Evolutionary conservation across 164 flowering plant genomes (phyloP), one percentile per base, ranked within the genome.

Genomic region (Protea cynaroides): DNA sequence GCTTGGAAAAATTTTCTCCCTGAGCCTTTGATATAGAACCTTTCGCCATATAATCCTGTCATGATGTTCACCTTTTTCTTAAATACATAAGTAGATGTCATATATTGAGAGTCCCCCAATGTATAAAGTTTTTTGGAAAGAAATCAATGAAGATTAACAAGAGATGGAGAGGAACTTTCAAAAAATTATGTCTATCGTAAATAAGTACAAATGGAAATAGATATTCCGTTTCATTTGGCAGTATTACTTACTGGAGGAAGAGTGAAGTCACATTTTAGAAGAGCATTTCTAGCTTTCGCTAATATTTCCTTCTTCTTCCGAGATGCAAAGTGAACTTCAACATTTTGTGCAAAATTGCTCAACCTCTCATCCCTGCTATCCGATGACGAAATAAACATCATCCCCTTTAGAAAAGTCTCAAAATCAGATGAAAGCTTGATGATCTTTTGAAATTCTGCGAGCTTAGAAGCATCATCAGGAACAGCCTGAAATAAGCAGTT

Each of bases 321-420:
- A 57, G 81, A 71, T 53, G 96, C 99, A 86, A 91, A 94, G 77
- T 89, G 97, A 75, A 88, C 87, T 81, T 91, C 97, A 61, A 91
- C 88, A 83, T 89, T 88, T 71, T 88, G 84, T 63, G 90, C 84
- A 78, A 81, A 94, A 62, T 71, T 75, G 67, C 87, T 89, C 71
- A 94, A 64, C 55, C 79, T 82, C 38, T 81, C 74, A 67, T 85
- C 96, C 63, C 78, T 78, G 55, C 56, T 65, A 79, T 89, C 93
- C 63, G 84, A 76, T 51, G 77, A 57, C 1, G 98, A 86, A 74
- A 94, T 86, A 73, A 89, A 86, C 76, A 57, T 75, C 69, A 89
- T 51, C 59, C 86, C 90, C 78, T 85, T 83, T 46, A 94, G 76
- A 56, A 65, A 61, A 37, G 67, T 66, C 76, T 94, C 97, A 76